Conservation (phyloP, 1,284 basidiomycete species). For the Ganoderma lingzhi region DNA sequence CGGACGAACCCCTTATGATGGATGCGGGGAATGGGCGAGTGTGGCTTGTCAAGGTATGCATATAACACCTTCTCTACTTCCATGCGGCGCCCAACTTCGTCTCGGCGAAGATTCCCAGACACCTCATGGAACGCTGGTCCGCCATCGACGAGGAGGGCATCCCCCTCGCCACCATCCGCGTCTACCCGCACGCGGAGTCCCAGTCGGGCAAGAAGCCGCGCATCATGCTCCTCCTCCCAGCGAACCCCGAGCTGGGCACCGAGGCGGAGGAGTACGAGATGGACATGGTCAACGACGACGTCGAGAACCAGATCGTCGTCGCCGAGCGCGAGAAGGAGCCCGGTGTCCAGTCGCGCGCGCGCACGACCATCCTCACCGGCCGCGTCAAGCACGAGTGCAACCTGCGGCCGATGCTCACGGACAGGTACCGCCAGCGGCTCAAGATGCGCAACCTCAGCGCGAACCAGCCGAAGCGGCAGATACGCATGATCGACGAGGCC, state of each 20-base stretch:
- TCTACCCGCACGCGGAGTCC: slow-evolving; percentile 62
- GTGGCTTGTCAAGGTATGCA: slow-evolving; percentile 79
- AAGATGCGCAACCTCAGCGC: slow-evolving; percentile 65
- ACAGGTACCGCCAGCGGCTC: slow-evolving; percentile 70
- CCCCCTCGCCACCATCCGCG: slow-evolving; percentile 77
- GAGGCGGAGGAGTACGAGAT: slow-evolving; percentile 77
- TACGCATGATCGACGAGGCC: slow-evolving; percentile 62
- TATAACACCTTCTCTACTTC: not conserved
- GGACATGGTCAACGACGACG: slow-evolving; percentile 78
- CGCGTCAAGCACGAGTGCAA: slow-evolving; percentile 80
- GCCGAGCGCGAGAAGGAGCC: slow-evolving; percentile 77
- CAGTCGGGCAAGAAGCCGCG: slow-evolving; percentile 59
- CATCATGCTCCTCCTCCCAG: slow-evolving; percentile 73
- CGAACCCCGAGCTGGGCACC: slow-evolving; percentile 52
- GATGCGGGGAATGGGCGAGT: slow-evolving; percentile 76
- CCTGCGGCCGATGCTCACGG: slow-evolving; percentile 68
- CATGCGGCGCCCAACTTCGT: not conserved
- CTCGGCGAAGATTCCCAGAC: slow-evolving; percentile 66
- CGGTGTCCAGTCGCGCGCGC: slow-evolving; percentile 58
- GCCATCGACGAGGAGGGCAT: slow-evolving; percentile 66
- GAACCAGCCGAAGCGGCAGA: slow-evolving; percentile 66
- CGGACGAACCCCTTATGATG: slow-evolving; percentile 78
- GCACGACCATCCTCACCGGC: slow-evolving; percentile 78
- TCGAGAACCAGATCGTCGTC: slow-evolving; percentile 81
- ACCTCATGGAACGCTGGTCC: slow-evolving; percentile 76